Conservation (phyloP, 495 filamentous ascomycete species). For the Aspergillus campestris region DNA sequence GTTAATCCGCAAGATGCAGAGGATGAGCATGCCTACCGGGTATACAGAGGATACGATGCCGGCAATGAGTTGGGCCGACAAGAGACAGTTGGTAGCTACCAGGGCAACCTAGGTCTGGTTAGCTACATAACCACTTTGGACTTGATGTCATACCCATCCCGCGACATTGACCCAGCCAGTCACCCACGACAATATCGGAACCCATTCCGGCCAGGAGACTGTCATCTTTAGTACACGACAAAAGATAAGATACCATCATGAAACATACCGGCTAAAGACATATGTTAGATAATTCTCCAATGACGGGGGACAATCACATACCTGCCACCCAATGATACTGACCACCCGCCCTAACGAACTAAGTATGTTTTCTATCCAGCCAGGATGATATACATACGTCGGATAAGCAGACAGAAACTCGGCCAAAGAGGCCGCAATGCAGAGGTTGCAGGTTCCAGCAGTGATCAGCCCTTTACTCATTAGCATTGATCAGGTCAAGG, state of each 20-base stretch:
- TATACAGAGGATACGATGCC: slow-evolving; percentile 48
- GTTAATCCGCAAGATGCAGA: neutral
- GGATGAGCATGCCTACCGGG: slow-evolving; percentile 8
- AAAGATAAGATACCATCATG: neutral
- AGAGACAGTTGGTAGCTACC: slow-evolving; percentile 33
- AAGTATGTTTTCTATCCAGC: neutral
- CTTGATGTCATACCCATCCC: slow-evolving; percentile 48
- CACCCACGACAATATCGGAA: slow-evolving; percentile 54
- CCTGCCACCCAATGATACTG: slow-evolving; percentile 69
- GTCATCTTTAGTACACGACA: neutral
- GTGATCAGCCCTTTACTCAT: slow-evolving; percentile 47
- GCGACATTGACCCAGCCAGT: slow-evolving; percentile 67
- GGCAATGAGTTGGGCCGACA: slow-evolving; percentile 51
- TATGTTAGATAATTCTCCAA: neutral
- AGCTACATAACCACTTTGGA: neutral
- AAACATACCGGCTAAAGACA: slow-evolving; percentile 1
- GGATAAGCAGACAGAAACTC: slow-evolving; percentile 66
- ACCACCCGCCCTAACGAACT: slow-evolving; percentile 38
- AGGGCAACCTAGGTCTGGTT: slow-evolving; percentile 43
- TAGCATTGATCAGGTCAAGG: neutral
- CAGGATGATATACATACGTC: slow-evolving; percentile 31
- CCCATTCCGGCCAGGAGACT: slow-evolving; percentile 49
- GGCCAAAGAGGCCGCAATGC: slow-evolving; percentile 57
- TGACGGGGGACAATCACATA: slow-evolving; percentile 8
- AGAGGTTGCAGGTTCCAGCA: slow-evolving; percentile 60